Percentiles rank a stretch among this genome's conserved stretches.
These are phyloP conservation scores for Trichoderma breve DNA, from an alignment of 2,329 filamentous ascomycete species.

Conservation along the genomic window DNA sequence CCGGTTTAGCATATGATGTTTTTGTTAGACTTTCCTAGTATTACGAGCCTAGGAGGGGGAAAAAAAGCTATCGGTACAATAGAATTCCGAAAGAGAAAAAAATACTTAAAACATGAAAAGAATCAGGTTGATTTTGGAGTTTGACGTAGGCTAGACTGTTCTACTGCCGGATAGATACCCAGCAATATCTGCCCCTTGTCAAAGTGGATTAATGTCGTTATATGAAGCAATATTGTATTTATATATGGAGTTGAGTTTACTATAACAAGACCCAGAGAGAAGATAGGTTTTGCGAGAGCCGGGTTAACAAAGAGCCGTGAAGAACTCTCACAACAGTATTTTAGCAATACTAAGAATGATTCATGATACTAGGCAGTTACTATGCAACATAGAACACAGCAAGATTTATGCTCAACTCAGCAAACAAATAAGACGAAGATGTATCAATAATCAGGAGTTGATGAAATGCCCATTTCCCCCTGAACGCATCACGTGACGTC, in stretches of 20 bases:
- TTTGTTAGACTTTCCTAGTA: slow-evolving; percentile 25
- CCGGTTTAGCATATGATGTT: slow-evolving; percentile 37
- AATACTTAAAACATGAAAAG: not conserved
- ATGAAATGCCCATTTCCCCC: slow-evolving; percentile 1
- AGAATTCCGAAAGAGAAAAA: slow-evolving; percentile 18
- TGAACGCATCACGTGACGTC: slow-evolving; percentile 4
- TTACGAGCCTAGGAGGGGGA: slow-evolving; percentile 14
- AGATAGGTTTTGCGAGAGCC: not conserved
- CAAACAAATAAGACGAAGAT: not conserved
- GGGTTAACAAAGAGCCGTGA: not conserved
- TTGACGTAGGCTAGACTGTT: not conserved
- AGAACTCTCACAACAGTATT: not conserved
- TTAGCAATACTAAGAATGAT: not conserved
- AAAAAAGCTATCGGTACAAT: slow-evolving; percentile 17
- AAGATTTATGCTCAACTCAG: not conserved
- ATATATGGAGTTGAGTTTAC: not conserved
- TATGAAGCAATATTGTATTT: not conserved
- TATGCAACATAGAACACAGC: not conserved
- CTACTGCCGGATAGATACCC: not conserved
- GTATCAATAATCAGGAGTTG: not conserved
- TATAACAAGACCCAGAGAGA: not conserved
- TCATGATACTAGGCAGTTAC: fast-evolving
- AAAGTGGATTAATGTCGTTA: not conserved
- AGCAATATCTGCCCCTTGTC: not conserved
- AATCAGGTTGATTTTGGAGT: not conserved